These are phyloP conservation scores for Dioszegia hungarica DNA, from an alignment of 768 basidiomycete species.

Conservation along the genomic window DNA sequence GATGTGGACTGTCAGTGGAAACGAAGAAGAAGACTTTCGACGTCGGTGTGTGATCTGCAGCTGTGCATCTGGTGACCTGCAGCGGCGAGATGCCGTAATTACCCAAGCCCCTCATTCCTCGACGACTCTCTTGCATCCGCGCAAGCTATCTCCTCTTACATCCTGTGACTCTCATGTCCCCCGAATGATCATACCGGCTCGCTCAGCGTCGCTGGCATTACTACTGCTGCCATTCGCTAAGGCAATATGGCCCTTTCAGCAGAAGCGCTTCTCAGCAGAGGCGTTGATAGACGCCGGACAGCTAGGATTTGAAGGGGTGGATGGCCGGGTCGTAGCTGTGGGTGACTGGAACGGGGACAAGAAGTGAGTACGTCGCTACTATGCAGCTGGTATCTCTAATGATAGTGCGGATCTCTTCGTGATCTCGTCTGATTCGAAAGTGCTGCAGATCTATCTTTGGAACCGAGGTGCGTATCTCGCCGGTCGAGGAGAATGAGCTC, in stretches of 20 bases:
- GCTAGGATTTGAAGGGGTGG: constrained; percentile 60
- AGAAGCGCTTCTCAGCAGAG: constrained; percentile 79
- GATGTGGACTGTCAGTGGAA: too few relatives aligned
- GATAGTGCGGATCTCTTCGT: constrained; percentile 72
- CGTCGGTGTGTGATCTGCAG: not conserved
- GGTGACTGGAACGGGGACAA: constrained; percentile 97
- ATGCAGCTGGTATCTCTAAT: not conserved
- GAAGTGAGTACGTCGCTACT: constrained; percentile 73
- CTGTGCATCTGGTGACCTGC: too few relatives aligned
- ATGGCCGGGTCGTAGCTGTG: constrained; percentile 73
- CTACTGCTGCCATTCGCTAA: not conserved
- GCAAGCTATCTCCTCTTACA: too few relatives aligned
- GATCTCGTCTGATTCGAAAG: constrained; percentile 66
- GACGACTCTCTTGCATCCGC: too few relatives aligned
- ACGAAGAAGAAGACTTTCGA: not conserved
- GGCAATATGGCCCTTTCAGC: constrained; percentile 72
- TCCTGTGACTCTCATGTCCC: too few relatives aligned
- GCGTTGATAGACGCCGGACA: constrained; percentile 72
- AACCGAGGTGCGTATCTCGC: constrained; percentile 5
- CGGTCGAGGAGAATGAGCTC: not conserved
- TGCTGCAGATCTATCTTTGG: constrained; percentile 73
- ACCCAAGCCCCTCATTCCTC: too few relatives aligned
- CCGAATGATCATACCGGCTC: constrained; percentile 4
- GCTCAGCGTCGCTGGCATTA: not conserved
- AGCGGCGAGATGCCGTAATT: too few relatives aligned